Conservation (phyloP, 352 stramenopile genomes). For the Phytophthora sp. region DNA sequence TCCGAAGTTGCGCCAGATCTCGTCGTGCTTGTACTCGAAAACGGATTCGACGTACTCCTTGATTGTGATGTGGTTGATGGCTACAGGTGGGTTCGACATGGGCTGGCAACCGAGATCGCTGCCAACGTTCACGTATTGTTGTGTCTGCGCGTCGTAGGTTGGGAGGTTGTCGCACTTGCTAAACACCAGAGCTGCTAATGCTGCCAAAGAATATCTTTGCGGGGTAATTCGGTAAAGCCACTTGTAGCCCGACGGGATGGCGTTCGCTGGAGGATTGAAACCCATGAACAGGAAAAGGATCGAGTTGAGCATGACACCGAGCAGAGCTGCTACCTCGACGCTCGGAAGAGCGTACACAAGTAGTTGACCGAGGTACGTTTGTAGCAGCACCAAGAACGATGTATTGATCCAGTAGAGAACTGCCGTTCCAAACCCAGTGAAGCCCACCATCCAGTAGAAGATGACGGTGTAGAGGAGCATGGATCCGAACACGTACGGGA, state of each 20-base stretch:
- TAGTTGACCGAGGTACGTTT: slow-evolving; percentile 56
- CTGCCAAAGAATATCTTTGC: slow-evolving; percentile 44
- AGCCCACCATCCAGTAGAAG: slow-evolving; percentile 63
- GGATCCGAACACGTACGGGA: slow-evolving; percentile 61
- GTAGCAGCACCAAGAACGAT: slow-evolving; percentile 50
- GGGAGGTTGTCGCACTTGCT: slow-evolving; percentile 48
- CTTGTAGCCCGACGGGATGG: slow-evolving; percentile 59
- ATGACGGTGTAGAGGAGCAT: slow-evolving; percentile 62
- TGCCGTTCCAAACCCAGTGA: slow-evolving; percentile 45
- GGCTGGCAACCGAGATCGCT: slow-evolving; percentile 45
- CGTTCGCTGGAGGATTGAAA: slow-evolving; percentile 46
- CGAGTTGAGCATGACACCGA: slow-evolving; percentile 56
- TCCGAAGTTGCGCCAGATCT: slow-evolving; percentile 54
- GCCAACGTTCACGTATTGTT: slow-evolving; percentile 38
- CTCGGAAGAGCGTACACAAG: slow-evolving; percentile 52
- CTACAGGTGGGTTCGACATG: slow-evolving; percentile 38
- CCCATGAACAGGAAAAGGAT: slow-evolving; percentile 67
- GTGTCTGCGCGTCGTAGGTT: slow-evolving; percentile 25
- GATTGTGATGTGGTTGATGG: slow-evolving; percentile 44
- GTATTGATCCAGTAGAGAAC: slow-evolving; percentile 66
- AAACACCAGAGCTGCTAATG: slow-evolving; percentile 45
- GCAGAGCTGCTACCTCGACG: slow-evolving; percentile 40
- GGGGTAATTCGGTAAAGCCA: slow-evolving; percentile 54
- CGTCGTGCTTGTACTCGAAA: slow-evolving; percentile 65
- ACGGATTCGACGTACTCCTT: slow-evolving; percentile 57